These are phyloP conservation scores for Amanita subjunquillea DNA, from an alignment of 768 basidiomycete genomes.

Conservation along the genomic window DNA sequence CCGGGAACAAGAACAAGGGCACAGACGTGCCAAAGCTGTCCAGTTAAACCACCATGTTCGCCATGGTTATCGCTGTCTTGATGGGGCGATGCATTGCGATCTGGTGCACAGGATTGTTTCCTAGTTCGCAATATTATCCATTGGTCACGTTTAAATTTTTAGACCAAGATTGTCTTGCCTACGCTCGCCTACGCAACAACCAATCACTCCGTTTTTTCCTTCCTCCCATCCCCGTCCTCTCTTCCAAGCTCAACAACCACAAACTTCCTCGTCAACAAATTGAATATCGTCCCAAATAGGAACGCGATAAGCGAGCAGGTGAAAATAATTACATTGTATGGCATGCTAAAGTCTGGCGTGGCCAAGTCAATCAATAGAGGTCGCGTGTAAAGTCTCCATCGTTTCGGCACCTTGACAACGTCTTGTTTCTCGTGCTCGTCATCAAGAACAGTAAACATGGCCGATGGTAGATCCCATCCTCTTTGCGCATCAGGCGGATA, in stretches of 20 bases:
- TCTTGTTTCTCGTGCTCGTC: slow-evolving; percentile 6
- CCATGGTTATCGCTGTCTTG: too few species aligned
- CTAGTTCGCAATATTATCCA: too few species aligned
- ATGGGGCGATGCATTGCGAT: too few species aligned
- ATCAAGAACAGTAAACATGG: slow-evolving; percentile 48
- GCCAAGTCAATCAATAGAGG: slow-evolving; percentile 85
- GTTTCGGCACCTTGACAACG: neutral
- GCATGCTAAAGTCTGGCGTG: slow-evolving; percentile 99
- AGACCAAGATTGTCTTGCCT: too few species aligned
- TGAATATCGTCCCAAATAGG: slow-evolving; percentile 90
- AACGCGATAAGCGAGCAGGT: slow-evolving; percentile 85
- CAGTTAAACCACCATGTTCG: too few species aligned
- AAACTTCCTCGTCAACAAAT: slow-evolving; percentile 74
- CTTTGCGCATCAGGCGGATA: slow-evolving; percentile 93
- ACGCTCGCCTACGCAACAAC: too few species aligned
- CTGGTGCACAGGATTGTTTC: too few species aligned
- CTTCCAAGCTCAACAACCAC: slow-evolving; percentile 33
- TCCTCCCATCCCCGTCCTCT: neutral
- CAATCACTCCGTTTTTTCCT: neutral
- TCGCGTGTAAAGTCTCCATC: slow-evolving; percentile 59
- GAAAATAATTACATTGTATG: slow-evolving; percentile 98
- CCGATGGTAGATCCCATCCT: slow-evolving; percentile 86
- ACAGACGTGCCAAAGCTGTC: too few species aligned
- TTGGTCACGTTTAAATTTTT: too few species aligned
- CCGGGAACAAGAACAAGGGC: too few species aligned